These are phyloP conservation scores for Grosmannia clavigera DNA, from an alignment of 2,329 filamentous ascomycete species.

Conservation along the genomic window DNA sequence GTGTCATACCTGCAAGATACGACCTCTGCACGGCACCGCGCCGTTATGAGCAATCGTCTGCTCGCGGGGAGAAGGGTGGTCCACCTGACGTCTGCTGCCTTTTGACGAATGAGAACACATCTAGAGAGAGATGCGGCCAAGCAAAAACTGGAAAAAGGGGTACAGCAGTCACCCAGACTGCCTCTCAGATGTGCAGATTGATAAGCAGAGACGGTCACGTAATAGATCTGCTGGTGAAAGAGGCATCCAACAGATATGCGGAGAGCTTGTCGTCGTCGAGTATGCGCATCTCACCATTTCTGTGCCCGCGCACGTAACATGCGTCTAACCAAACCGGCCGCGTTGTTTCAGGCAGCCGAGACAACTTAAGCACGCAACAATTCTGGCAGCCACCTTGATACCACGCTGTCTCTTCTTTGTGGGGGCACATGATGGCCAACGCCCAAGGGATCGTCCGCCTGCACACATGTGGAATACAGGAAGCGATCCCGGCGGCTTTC, in stretches of 20 bases:
- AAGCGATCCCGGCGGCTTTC: neutral
- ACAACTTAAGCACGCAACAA: neutral
- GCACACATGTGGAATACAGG: neutral
- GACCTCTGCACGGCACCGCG: neutral
- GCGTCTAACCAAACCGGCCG: neutral
- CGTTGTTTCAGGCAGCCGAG: neutral
- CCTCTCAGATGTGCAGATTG: neutral
- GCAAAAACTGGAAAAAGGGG: no score
- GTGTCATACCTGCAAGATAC: neutral
- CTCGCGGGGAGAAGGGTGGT: no score
- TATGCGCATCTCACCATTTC: neutral
- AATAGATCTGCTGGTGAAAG: neutral
- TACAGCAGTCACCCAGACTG: neutral
- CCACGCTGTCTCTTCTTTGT: neutral
- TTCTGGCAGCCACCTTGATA: neutral
- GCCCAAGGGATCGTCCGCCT: neutral
- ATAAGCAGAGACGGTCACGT: neutral
- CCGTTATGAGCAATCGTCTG: neutral
- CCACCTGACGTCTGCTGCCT: no score
- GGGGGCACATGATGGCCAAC: neutral
- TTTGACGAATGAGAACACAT: no score
- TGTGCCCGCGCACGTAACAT: neutral
- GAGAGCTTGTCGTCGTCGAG: neutral
- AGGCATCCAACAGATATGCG: neutral
- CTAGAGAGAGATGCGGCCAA: neutral